Evolutionary conservation across 1,139 yeast species (phyloP).

Genomic region (Diutina rugosa): DNA sequence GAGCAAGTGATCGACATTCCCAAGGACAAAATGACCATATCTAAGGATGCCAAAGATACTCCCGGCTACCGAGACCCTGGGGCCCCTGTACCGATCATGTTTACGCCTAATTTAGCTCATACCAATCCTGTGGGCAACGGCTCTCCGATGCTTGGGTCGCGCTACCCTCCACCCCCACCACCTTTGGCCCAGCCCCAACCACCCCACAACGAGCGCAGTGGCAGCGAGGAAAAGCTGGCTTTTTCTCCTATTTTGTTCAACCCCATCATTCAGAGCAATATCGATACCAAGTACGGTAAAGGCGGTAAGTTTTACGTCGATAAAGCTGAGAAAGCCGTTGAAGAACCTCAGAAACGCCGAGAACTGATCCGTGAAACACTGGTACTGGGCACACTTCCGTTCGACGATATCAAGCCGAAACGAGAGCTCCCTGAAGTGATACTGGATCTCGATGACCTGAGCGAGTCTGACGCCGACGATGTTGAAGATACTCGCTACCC

Average conservation of each 20-base stretch:
- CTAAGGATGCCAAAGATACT: constrained; percentile 9
- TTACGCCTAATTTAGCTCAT: constrained; percentile 39
- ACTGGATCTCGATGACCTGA: background rate
- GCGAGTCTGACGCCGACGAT: constrained; percentile 1
- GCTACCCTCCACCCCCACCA: constrained; percentile 17
- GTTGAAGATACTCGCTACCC: background rate
- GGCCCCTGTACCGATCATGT: constrained; percentile 56
- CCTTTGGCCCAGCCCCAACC: background rate
- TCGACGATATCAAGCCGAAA: background rate
- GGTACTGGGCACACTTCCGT: background rate
- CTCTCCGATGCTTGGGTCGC: background rate
- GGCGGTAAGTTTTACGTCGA: constrained; percentile 76
- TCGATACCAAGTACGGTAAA: constrained; percentile 71
- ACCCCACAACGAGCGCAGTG: background rate
- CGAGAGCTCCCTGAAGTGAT: background rate
- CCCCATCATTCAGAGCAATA: constrained; percentile 60
- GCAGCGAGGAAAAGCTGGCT: constrained; percentile 8
- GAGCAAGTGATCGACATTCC: constrained; percentile 35
- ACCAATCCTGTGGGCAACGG: constrained; percentile 4
- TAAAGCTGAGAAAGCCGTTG: constrained; percentile 12
- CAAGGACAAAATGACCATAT: constrained; percentile 33
- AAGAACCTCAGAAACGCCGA: constrained; percentile 12
- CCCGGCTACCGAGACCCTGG: constrained; percentile 72
- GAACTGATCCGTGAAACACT: constrained; percentile 4
- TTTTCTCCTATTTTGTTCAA: constrained; percentile 76